A percentile compares a stretch with the other conserved stretches of the same genome.
Evolutionary conservation across 1,284 basidiomycete species (phyloP).

Genomic region (Ceratobasidium sp.): DNA sequence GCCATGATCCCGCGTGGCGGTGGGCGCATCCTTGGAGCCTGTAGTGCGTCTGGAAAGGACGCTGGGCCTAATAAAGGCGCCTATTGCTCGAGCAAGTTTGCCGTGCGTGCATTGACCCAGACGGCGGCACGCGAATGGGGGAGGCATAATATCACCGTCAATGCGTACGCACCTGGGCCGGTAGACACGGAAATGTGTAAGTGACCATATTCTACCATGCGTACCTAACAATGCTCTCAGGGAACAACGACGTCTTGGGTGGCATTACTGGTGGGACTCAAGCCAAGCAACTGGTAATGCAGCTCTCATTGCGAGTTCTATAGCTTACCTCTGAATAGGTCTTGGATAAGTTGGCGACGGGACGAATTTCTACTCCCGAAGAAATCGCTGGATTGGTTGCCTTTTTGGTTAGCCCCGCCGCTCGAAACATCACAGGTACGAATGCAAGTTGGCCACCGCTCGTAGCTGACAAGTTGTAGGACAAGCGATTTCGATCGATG

Average conservation of each 20-base stretch:
- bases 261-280: not conserved
- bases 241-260: conserved; percentile 29
- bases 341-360: conserved; percentile 7
- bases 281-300: not conserved
- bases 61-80: conserved; percentile 12
- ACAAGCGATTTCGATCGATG: conserved; percentile 20
- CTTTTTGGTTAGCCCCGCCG: conserved; percentile 21
- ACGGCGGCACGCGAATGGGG: conserved; percentile 44
- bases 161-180: conserved; percentile 45
- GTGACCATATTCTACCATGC: not conserved
- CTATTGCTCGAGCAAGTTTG: conserved; percentile 43
- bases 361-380: conserved; percentile 11
- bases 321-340: not conserved
- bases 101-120: conserved; percentile 44
- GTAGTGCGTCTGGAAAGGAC: conserved; percentile 37
- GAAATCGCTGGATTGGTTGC: conserved; percentile 34
- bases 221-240: not conserved
- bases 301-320: not conserved
- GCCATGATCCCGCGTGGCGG: conserved; percentile 46
- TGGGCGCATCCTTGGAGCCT: conserved; percentile 44
- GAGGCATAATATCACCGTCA: conserved; percentile 44
- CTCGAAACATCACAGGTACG: conserved; percentile 32
- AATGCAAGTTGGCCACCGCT: not conserved
- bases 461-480: not conserved
- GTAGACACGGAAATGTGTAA: conserved; percentile 44